Evolutionary conservation across 768 basidiomycete species (phyloP).

Genomic region (Naganishia kalamii): DNA sequence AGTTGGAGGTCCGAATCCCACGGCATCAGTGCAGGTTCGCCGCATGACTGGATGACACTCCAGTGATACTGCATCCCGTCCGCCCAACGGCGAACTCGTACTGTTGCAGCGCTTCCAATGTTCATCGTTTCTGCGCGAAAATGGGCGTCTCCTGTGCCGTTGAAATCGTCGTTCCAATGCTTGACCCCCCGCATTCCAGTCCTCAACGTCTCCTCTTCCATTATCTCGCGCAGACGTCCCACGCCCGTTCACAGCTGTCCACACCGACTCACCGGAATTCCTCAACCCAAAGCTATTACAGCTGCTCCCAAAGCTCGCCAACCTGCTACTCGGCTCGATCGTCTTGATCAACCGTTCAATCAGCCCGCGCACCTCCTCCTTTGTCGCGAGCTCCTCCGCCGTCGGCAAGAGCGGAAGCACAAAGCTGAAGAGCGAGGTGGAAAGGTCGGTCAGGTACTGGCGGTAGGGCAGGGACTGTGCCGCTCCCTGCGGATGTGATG

Average conservation of each 20-base stretch:
- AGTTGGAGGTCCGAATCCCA: no score
- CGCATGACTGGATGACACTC: no score
- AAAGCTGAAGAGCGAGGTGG: slow-evolving; percentile 83
- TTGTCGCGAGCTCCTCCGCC: slow-evolving; percentile 80
- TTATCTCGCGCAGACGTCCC: background rate
- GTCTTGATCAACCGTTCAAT: slow-evolving; percentile 92
- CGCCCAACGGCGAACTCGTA: no score
- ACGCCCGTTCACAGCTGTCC: background rate
- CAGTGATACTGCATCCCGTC: no score
- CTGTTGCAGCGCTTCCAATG: no score
- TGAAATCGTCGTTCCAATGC: no score
- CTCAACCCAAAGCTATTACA: slow-evolving; percentile 95
- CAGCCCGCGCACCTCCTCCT: slow-evolving; percentile 90
- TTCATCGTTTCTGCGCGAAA: no score
- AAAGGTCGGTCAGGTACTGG: slow-evolving; percentile 59
- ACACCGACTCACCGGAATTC: slow-evolving; percentile 66
- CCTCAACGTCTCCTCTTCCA: no score
- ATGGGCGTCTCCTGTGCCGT: no score
- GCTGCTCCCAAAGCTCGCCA: slow-evolving; percentile 91
- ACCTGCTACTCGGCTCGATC: slow-evolving; percentile 81
- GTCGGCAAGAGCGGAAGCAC: slow-evolving; percentile 87
- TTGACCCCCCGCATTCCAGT: background rate
- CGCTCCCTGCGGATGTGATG: slow-evolving; percentile 20
- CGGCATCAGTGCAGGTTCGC: no score
- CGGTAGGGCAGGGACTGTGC: slow-evolving; percentile 33